phyloP scores from a whole-genome alignment of 2,329 filamentous ascomycete genomes.

The Achaetomium macrosporum region DNA sequence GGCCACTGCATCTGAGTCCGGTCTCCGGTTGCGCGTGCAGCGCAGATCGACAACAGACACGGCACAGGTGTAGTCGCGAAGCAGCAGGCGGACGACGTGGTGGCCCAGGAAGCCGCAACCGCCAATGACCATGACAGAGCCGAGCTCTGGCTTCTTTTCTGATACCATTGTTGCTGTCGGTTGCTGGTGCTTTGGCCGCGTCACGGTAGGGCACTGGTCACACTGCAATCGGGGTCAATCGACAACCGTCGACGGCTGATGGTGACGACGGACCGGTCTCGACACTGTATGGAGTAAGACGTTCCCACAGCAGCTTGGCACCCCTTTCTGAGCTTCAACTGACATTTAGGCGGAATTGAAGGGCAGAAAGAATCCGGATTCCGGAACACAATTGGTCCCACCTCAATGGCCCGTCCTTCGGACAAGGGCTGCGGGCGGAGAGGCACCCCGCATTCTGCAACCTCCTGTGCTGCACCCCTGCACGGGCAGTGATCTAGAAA shows the following conservation, averaged over 20 bases:
- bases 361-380: constrained; percentile 12
- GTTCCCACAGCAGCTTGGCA: not conserved
- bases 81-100: constrained; percentile 70
- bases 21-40: constrained; percentile 62
- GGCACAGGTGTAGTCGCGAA: constrained; percentile 53
- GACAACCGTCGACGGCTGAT: not conserved
- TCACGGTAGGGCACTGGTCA: not conserved
- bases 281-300: too few relatives aligned
- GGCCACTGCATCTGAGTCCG: constrained; percentile 47
- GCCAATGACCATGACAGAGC: constrained; percentile 71
- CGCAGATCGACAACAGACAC: constrained; percentile 69
- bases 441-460: too few relatives aligned
- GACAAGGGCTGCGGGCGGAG: too few relatives aligned
- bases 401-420: too few relatives aligned
- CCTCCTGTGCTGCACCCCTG: too few relatives aligned
- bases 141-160: constrained; percentile 45
- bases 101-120: constrained; percentile 81
- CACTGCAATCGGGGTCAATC: not conserved
- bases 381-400: not conserved
- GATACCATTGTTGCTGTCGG: constrained; percentile 22
- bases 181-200: not conserved
- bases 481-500: too few relatives aligned
- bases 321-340: constrained; percentile 3
- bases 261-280: not conserved
- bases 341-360: constrained; percentile 18